Evolutionary conservation across 441 rosid genomes (phyloP).

Genomic region (Croton laevigatus): DNA sequence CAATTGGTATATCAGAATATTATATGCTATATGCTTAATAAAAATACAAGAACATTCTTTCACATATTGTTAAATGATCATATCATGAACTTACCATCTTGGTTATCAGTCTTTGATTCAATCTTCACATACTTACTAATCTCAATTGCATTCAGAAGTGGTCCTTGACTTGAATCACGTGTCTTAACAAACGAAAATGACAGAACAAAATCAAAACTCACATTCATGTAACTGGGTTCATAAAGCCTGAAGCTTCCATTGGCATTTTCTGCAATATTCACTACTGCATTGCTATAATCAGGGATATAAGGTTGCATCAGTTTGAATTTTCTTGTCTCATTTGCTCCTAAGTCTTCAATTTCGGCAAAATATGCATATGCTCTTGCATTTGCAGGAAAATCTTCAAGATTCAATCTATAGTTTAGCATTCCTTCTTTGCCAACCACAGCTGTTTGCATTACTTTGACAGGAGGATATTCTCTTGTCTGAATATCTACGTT

Average conservation of each 20-base stretch:
- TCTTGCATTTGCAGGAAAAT: conserved; percentile 91
- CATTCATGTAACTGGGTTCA: conserved; percentile 98
- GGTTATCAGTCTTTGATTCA: conserved; percentile 50
- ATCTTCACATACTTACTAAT: conserved; percentile 77
- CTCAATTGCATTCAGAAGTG: conserved; percentile 87
- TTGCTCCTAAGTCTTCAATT: conserved; percentile 64
- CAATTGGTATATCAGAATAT: conserved; percentile 7
- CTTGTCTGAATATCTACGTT: conserved; percentile 51
- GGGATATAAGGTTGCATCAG: conserved; percentile 55
- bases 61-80: not conserved
- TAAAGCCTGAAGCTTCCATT: conserved; percentile 86
- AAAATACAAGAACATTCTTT: conserved; percentile 9
- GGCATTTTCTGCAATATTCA: conserved; percentile 92
- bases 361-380: conserved; percentile 94
- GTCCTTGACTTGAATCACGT: conserved; percentile 78
- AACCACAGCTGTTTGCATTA: conserved; percentile 95
- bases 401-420: conserved; percentile 83
- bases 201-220: conserved; percentile 64
- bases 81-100: conserved; percentile 51
- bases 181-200: conserved; percentile 71
- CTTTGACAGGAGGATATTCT: conserved; percentile 92
- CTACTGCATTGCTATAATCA: conserved; percentile 88
- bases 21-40: conserved; percentile 9
- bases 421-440: conserved; percentile 70
- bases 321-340: conserved; percentile 77